Percentiles rank a stretch among this genome's conserved stretches.
Conservation (phyloP, 2,329 filamentous ascomycete genomes). For the Talaromyces sp. region DNA sequence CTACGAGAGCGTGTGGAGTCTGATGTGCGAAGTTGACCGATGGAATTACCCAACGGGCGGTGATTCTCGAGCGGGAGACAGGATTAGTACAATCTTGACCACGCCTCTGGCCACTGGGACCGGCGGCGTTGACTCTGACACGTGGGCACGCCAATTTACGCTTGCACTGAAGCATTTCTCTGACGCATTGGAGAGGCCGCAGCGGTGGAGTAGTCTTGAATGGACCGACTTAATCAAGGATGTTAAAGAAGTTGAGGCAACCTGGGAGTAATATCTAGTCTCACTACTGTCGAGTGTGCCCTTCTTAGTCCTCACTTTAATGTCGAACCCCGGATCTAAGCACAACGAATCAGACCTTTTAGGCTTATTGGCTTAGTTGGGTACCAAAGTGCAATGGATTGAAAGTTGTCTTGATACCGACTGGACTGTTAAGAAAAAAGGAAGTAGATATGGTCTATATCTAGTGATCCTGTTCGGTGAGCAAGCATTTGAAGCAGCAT, state of each 20-base stretch:
- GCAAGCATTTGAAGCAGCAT: too few species aligned
- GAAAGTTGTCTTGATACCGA: too few species aligned
- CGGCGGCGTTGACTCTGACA: constrained; percentile 42
- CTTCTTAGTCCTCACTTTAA: too few species aligned
- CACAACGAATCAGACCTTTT: too few species aligned
- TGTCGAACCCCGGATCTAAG: too few species aligned
- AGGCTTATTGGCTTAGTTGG: too few species aligned
- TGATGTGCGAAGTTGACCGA: constrained; percentile 46
- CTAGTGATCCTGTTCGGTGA: too few species aligned
- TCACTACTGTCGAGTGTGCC: too few species aligned
- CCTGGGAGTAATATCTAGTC: constrained; percentile 15
- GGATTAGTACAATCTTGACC: constrained; percentile 46
- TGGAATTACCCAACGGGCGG: constrained; percentile 34
- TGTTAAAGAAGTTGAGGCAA: constrained; percentile 22
- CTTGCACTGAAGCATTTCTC: constrained; percentile 51
- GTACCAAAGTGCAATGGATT: too few species aligned
- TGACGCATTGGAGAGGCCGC: constrained; percentile 42
- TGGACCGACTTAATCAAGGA: constrained; percentile 30
- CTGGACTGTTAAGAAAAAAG: too few species aligned
- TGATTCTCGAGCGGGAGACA: constrained; percentile 6
- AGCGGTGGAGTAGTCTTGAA: constrained; percentile 38
- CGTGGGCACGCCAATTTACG: constrained; percentile 49
- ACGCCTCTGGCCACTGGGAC: constrained; percentile 50
- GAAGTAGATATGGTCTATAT: too few species aligned
- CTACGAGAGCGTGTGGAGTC: constrained; percentile 52